Evolutionary conservation across 257 asterid genomes (phyloP).

Genomic region (Nicotiana undulata): DNA sequence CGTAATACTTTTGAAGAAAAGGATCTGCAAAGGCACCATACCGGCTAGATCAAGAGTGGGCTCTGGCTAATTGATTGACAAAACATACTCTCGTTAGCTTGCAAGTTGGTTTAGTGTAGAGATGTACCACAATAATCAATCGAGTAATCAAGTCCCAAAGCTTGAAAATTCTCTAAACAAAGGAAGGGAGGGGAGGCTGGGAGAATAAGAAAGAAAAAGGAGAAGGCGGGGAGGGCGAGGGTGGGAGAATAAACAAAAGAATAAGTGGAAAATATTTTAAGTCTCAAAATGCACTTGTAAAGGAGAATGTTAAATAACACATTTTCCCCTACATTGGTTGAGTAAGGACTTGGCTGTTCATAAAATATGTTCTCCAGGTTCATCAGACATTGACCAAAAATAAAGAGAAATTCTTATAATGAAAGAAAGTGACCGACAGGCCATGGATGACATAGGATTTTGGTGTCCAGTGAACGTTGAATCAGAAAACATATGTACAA

Average conservation of each 20-base stretch:
- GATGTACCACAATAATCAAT: not conserved
- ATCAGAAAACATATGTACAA: not conserved
- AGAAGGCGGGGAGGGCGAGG: not conserved
- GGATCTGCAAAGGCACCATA: too few relatives aligned
- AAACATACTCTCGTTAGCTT: not conserved
- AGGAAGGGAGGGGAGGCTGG: not conserved
- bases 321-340: not conserved
- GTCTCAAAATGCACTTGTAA: not conserved
- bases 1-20: not conserved
- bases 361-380: not conserved
- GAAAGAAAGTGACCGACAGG: not conserved
- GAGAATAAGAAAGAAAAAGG: too few relatives aligned
- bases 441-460: not conserved
- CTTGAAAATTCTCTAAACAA: not conserved
- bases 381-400: not conserved
- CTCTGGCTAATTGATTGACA: not conserved
- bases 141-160: not conserved
- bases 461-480: too few relatives aligned
- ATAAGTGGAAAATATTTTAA: not conserved
- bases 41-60: too few relatives aligned
- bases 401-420: not conserved
- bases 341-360: not conserved
- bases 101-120: not conserved
- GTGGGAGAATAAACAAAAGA: not conserved
- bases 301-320: not conserved